Conservation (phyloP, 202 grass and related monocot genomes). For the Elaeis oleifera region DNA sequence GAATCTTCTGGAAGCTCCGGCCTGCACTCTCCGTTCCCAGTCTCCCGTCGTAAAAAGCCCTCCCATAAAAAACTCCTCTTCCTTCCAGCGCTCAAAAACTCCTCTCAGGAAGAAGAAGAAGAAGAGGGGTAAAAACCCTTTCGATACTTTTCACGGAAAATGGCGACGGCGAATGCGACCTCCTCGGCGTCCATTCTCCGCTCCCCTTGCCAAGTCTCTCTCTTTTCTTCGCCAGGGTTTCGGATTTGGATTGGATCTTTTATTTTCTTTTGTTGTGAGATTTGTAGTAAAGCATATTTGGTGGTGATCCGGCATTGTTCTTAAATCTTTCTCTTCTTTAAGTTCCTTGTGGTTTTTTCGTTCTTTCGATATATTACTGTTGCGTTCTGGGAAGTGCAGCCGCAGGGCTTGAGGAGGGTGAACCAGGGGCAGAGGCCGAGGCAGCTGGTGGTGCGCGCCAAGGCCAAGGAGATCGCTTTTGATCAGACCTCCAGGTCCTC, state of each 20-base stretch:
- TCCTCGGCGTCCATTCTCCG: neutral
- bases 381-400: neutral
- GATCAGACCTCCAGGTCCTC: slow-evolving; percentile 11
- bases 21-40: no score
- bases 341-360: no score
- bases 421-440: neutral
- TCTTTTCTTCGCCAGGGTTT: neutral
- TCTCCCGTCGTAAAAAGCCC: no score
- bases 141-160: neutral
- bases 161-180: neutral
- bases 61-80: no score
- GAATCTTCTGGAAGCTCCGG: no score
- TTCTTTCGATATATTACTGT: neutral
- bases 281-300: neutral
- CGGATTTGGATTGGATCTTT: no score
- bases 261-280: no score
- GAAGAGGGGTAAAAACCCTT: neutral
- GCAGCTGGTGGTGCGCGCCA: slow-evolving; percentile 13
- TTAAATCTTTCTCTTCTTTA: no score
- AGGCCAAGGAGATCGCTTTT: slow-evolving; percentile 22
- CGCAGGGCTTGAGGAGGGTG: neutral
- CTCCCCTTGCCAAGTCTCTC: neutral
- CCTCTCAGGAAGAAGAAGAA: no score
- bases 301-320: neutral
- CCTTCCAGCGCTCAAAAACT: no score